These are phyloP conservation scores for Ophiostoma ips DNA, from an alignment of 2,329 filamentous ascomycete species.

Conservation along the genomic window DNA sequence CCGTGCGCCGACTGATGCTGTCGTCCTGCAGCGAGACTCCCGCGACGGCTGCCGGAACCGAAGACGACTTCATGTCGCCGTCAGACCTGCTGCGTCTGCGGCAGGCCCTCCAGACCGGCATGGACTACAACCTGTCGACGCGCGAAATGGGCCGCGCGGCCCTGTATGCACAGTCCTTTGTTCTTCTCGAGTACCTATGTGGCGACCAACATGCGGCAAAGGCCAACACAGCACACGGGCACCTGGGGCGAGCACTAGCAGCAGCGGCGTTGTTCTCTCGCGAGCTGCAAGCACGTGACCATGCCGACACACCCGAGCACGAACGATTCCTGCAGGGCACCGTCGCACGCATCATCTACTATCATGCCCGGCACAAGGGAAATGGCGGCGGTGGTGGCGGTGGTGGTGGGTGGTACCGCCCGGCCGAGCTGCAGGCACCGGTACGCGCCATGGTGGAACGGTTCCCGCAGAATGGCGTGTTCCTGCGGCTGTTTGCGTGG, in stretches of 20 bases:
- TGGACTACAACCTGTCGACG: conserved; percentile 42
- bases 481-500: conserved; percentile 60
- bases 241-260: conserved; percentile 36
- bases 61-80: conserved; percentile 17
- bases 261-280: conserved; percentile 28
- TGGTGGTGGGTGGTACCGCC: conserved; percentile 41
- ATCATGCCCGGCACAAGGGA: conserved; percentile 49
- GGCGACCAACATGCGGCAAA: background rate
- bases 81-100: conserved; percentile 36
- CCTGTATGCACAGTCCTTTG: conserved; percentile 45
- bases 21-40: conserved; percentile 22
- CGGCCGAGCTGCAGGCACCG: conserved; percentile 47
- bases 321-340: conserved; percentile 55
- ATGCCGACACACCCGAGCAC: conserved; percentile 25
- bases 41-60: conserved; percentile 9
- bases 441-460: conserved; percentile 44
- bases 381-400: too few species aligned
- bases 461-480: conserved; percentile 65
- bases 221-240: conserved; percentile 27
- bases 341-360: conserved; percentile 45
- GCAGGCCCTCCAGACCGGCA: conserved; percentile 37
- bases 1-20: conserved; percentile 26
- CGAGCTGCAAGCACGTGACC: conserved; percentile 27
- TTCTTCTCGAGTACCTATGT: conserved; percentile 54
- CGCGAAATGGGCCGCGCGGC: conserved; percentile 34